A percentile compares a stretch with the other conserved stretches of the same genome.
phyloP scores from a whole-genome alignment of 768 basidiomycete genomes.

The Cubamyces lactineus region DNA sequence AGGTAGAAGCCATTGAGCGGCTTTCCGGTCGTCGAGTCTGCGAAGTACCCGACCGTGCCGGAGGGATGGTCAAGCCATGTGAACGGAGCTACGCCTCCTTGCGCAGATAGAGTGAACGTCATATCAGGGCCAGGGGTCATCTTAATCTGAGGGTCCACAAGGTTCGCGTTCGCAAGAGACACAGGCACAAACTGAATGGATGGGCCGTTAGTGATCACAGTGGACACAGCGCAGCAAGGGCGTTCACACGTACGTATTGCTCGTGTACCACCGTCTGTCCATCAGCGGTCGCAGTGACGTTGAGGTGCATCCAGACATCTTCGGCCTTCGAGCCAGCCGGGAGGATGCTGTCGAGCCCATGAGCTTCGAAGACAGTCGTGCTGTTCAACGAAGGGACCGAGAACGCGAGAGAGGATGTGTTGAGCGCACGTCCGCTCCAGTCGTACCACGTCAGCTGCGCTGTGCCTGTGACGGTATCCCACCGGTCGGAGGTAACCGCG shows the following conservation, averaged over 20 bases:
- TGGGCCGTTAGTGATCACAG: not conserved
- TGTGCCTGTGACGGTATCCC: slow-evolving; percentile 47
- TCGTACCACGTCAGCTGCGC: slow-evolving; percentile 62
- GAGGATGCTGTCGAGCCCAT: slow-evolving; percentile 49
- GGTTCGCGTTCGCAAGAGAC: slow-evolving; percentile 47
- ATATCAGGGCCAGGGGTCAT: slow-evolving; percentile 39
- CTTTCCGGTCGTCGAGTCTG: slow-evolving; percentile 44
- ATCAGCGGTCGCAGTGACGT: slow-evolving; percentile 47
- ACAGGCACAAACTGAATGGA: slow-evolving; percentile 52
- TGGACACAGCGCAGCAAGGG: not conserved
- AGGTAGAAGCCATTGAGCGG: slow-evolving; percentile 59
- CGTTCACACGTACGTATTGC: slow-evolving; percentile 46
- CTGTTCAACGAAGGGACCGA: slow-evolving; percentile 55
- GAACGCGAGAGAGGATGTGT: slow-evolving; percentile 44
- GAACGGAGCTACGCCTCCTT: slow-evolving; percentile 58
- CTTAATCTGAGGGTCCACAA: slow-evolving; percentile 52
- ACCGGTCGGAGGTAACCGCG: slow-evolving; percentile 54
- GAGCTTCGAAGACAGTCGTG: slow-evolving; percentile 44
- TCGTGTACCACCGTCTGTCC: slow-evolving; percentile 51
- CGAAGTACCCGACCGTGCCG: slow-evolving; percentile 56
- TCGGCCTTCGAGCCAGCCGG: slow-evolving; percentile 43
- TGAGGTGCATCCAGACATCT: slow-evolving; percentile 56
- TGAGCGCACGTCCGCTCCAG: slow-evolving; percentile 49
- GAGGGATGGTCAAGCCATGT: slow-evolving; percentile 64
- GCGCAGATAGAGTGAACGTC: slow-evolving; percentile 55